Conservation (phyloP, 139 green algal species). For the Deuterostichococcus epilithicus region DNA sequence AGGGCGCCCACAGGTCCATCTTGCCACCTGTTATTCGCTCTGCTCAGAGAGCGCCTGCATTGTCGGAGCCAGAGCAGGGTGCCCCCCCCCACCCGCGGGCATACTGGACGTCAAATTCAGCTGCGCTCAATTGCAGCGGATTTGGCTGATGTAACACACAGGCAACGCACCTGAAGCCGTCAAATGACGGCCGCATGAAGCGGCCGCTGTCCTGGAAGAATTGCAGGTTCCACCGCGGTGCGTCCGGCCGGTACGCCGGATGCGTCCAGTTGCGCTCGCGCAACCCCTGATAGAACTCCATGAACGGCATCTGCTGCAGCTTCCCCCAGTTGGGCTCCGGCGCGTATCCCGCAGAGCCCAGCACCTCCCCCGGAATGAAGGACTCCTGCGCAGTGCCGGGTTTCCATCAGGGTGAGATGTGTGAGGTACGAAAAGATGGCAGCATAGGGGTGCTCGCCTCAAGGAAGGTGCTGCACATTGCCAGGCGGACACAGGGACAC, state of each 20-base stretch:
- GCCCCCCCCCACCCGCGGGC: too few species aligned
- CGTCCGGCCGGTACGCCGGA: conserved; percentile 37
- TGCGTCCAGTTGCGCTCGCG: conserved; percentile 76
- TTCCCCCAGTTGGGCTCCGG: conserved; percentile 61
- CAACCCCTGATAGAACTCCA: conserved; percentile 62
- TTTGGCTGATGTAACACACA: too few species aligned
- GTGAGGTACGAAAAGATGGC: neutral
- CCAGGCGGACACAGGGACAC: neutral
- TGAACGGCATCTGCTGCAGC: conserved; percentile 53
- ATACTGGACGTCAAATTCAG: too few species aligned
- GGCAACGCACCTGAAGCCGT: conserved; percentile 40
- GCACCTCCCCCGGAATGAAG: neutral
- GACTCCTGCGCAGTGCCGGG: neutral
- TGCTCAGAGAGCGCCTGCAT: too few species aligned
- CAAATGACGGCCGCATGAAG: conserved; percentile 39
- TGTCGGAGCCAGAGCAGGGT: too few species aligned
- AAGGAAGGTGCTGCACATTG: too few species aligned
- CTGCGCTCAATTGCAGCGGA: too few species aligned
- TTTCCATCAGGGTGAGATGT: neutral
- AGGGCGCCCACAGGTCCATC: too few species aligned
- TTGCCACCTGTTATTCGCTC: too few species aligned
- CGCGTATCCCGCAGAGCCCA: conserved; percentile 7
- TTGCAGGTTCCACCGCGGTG: conserved; percentile 52
- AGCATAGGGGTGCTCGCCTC: too few species aligned
- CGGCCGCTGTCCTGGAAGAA: conserved; percentile 56